phyloP scores from a whole-genome alignment of 257 asterid species.

The Cinchona pubescens region DNA sequence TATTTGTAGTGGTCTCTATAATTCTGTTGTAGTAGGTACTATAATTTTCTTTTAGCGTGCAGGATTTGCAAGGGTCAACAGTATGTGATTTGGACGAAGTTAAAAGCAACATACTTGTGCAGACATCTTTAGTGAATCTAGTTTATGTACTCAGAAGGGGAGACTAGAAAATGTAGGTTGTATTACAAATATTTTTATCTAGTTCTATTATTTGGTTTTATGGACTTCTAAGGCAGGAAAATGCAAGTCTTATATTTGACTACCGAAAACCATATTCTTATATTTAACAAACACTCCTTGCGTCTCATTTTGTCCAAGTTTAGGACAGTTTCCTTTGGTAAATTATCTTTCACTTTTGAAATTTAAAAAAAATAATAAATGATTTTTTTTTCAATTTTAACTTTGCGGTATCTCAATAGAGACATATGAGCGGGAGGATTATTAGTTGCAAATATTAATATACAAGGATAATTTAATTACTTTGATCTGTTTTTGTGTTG shows the following conservation, averaged over 20 bases:
- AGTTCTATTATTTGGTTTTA: background rate
- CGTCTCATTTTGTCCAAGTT: no score
- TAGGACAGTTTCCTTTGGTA: no score
- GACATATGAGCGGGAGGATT: no score
- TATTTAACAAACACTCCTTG: no score
- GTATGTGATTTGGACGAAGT: slow-evolving; percentile 16
- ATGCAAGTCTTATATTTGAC: background rate
- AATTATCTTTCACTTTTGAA: no score
- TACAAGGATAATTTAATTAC: no score
- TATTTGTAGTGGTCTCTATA: slow-evolving; percentile 4
- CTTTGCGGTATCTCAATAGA: no score
- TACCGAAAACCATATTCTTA: background rate
- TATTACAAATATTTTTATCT: background rate
- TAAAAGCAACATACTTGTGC: slow-evolving; percentile 12
- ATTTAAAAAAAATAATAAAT: no score
- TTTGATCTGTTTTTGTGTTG: no score
- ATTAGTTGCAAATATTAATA: no score
- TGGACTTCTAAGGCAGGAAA: background rate
- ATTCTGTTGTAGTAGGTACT: slow-evolving; percentile 17
- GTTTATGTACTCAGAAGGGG: background rate
- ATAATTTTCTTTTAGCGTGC: slow-evolving; percentile 14
- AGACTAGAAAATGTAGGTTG: slow-evolving; percentile 5
- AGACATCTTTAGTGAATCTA: slow-evolving; percentile 6
- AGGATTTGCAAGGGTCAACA: background rate
- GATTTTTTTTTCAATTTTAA: no score